Percentiles rank a stretch among this genome's conserved stretches.
These are phyloP conservation scores for Biscogniauxia sp. DNA, from an alignment of 2,329 filamentous ascomycete species.

Conservation along the genomic window DNA sequence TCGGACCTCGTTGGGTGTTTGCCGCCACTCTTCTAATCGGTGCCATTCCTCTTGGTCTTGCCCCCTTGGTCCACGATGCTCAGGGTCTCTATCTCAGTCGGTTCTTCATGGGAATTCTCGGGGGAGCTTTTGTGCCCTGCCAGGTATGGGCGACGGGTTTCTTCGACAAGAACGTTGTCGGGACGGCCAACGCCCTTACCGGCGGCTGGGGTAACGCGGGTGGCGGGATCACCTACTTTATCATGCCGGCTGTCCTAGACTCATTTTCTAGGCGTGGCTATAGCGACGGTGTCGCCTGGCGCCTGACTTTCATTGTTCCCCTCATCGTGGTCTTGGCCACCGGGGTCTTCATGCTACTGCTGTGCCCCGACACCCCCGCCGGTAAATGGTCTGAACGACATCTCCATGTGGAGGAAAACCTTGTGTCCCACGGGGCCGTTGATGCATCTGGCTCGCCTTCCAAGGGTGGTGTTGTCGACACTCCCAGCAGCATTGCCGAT, in stretches of 20 bases:
- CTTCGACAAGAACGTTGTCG: conserved; percentile 89
- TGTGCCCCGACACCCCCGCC: conserved; percentile 79
- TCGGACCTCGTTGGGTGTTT: conserved; percentile 78
- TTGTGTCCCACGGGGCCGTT: conserved; percentile 42
- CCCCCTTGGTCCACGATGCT: conserved; percentile 70
- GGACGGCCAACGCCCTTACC: conserved; percentile 81
- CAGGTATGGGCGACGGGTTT: conserved; percentile 93
- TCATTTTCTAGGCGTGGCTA: conserved; percentile 65
- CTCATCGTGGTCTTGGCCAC: conserved; percentile 70
- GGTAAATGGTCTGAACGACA: conserved; percentile 78
- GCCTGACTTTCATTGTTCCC: conserved; percentile 80
- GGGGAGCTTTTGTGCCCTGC: conserved; percentile 77
- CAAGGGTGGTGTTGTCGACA: conserved; percentile 45
- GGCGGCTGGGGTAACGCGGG: conserved; percentile 85
- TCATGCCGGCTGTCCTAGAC: conserved; percentile 88
- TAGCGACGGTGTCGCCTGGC: conserved; percentile 70
- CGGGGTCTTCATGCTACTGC: conserved; percentile 65
- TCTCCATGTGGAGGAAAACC: conserved; percentile 53
- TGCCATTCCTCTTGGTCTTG: conserved; percentile 76
- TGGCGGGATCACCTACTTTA: conserved; percentile 88
- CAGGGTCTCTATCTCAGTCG: conserved; percentile 68
- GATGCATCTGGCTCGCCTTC: conserved; percentile 7
- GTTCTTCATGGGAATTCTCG: conserved; percentile 80
- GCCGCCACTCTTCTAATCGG: conserved; percentile 74
- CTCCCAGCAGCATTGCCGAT: conserved; percentile 50